Base-by-base conservation (phyloP, 2,329 filamentous ascomycete genomes). In the Cercospora zeae-maydis region DNA sequence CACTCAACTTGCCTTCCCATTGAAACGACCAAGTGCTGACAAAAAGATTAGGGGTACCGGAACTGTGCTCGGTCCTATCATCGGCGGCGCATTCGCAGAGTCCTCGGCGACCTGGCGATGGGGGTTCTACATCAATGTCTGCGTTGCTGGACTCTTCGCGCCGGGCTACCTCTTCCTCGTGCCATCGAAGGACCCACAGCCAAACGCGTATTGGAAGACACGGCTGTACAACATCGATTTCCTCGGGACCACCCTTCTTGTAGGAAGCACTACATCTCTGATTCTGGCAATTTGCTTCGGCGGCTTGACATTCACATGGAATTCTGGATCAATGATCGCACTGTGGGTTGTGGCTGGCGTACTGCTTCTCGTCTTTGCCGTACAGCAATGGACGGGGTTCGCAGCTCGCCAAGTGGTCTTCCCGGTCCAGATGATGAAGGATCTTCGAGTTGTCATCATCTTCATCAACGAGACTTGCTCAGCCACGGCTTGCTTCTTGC, bases 261-360 rank as follows among this genome's bases (percentile, higher is more conserved):
- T 76, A 0, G 81, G 76, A 1, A 75, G 76, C n/a, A 77, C 79
- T 39, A 69, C 76, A 1, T 72, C 73, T 7, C 66, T 81, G 33
- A 73, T 82, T 27, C 78, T 86, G 72, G 82, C 77, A 1, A 77
- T 85, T 62, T 77, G 76, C 59, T 82, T 85, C 47, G 83, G 81
- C 8, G 84, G 84, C 1, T 72, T 74, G 0, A 37, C 78, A 7
- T 86, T 79, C 58, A 67, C 75, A 0, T 87, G 84, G 83, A 69
- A 74, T 49, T 76, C 74, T 3, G 76, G 75, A 0, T 70, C 75
- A 0, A 76, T 78, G 19, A 82, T 86, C 54, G 76, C 75, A 0
- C 73, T 81, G 4, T 83, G 83, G 68, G 74, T 81, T 16, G 69
- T 82, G 1, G 80, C 79, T n/a, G 80, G 74, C 0, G 71, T 82